These are phyloP conservation scores for Psilocybe cyanescens DNA, from an alignment of 768 basidiomycete species.

Conservation along the genomic window DNA sequence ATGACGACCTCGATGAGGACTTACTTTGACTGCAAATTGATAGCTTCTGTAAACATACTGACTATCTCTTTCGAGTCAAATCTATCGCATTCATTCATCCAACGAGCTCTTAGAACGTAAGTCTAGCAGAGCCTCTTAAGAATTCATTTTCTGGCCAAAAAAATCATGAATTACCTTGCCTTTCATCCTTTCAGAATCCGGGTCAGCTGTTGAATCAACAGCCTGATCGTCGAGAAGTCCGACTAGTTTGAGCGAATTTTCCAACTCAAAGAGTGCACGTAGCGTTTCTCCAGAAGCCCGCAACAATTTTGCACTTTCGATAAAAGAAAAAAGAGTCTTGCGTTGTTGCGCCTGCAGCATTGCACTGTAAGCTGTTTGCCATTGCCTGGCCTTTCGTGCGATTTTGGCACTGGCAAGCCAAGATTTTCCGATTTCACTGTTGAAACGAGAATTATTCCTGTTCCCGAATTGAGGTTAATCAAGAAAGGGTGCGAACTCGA, in stretches of 20 bases:
- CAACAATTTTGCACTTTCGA: slow-evolving; percentile 89
- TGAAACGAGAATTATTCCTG: slow-evolving; percentile 38
- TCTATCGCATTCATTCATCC: slow-evolving; percentile 91
- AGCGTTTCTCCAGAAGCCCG: slow-evolving; percentile 79
- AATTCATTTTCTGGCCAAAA: background rate
- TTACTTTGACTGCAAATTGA: slow-evolving; percentile 54
- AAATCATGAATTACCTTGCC: slow-evolving; percentile 61
- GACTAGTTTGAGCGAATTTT: slow-evolving; percentile 65
- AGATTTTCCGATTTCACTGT: slow-evolving; percentile 73
- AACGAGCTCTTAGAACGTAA: slow-evolving; percentile 80
- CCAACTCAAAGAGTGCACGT: slow-evolving; percentile 86
- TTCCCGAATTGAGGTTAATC: slow-evolving; percentile 15
- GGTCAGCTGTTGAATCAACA: slow-evolving; percentile 63
- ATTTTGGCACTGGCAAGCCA: slow-evolving; percentile 97
- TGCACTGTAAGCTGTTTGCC: slow-evolving; percentile 96
- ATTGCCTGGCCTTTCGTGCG: slow-evolving; percentile 92
- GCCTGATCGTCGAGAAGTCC: slow-evolving; percentile 52
- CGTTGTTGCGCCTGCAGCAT: slow-evolving; percentile 86
- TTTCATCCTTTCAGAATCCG: slow-evolving; percentile 56
- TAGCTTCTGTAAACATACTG: slow-evolving; percentile 56
- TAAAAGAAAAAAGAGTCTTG: slow-evolving; percentile 74
- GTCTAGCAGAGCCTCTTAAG: slow-evolving; percentile 48
- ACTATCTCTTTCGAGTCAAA: slow-evolving; percentile 70
- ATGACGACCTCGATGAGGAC: slow-evolving; percentile 8
- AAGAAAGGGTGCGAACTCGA: background rate